Conservation (phyloP, 2,329 filamentous ascomycete species). For the Aspergillus sp. region DNA sequence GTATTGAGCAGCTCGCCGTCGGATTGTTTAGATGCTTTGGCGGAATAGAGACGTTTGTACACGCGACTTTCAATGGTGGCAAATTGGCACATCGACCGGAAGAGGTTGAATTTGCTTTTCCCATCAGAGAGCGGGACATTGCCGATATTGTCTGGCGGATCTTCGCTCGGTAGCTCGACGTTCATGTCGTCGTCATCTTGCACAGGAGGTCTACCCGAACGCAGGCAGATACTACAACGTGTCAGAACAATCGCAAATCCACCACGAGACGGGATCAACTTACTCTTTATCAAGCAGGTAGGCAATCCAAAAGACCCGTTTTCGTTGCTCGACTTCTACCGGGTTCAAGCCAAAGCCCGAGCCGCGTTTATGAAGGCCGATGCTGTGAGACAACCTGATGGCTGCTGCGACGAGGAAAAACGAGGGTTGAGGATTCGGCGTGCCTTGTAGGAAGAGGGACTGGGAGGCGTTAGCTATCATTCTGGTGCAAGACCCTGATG, state of each 20-base stretch:
- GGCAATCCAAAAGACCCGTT: conserved; percentile 74
- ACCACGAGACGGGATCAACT: conserved; percentile 14
- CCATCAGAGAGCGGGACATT: conserved; percentile 89
- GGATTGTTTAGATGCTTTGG: conserved; percentile 85
- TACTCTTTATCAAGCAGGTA: conserved; percentile 72
- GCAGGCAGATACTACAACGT: conserved; percentile 58
- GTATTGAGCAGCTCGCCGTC: conserved; percentile 92
- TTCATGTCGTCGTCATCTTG: conserved; percentile 88
- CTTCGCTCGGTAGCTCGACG: conserved; percentile 86
- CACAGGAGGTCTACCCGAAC: conserved; percentile 69
- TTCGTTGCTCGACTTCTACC: conserved; percentile 88
- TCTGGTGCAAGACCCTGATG: background rate
- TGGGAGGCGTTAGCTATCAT: conserved; percentile 24
- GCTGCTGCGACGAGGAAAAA: conserved; percentile 90
- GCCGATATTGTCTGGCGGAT: conserved; percentile 88
- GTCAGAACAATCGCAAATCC: conserved; percentile 14
- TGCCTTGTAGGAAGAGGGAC: conserved; percentile 90
- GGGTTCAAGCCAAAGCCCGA: conserved; percentile 91
- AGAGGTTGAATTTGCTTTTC: conserved; percentile 91
- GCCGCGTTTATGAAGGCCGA: conserved; percentile 90
- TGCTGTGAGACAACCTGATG: conserved; percentile 86
- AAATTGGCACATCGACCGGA: conserved; percentile 89
- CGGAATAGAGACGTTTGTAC: conserved; percentile 89
- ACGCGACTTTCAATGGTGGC: conserved; percentile 89
- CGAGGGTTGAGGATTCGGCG: conserved; percentile 91